Evolutionary conservation across 2,329 filamentous ascomycete genomes (phyloP), one percentile per base, ranked within the genome.

Genomic region (Claviceps monticola): DNA sequence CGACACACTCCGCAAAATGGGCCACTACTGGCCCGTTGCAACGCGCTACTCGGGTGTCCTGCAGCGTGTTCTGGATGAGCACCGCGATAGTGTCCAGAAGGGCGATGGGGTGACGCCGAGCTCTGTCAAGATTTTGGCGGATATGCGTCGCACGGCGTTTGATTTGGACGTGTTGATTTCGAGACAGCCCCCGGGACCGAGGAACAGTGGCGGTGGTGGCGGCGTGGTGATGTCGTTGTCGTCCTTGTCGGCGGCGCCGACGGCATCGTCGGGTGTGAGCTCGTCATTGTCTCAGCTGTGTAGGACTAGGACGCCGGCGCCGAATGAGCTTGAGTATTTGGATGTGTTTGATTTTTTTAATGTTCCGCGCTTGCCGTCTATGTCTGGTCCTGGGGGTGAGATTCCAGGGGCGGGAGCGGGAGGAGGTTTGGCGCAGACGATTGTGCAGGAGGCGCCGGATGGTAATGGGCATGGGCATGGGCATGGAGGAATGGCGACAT

Each of bases 281-380:
- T 29, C 26, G 7, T 26, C 26, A 7, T 29, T 8, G 8, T 29
- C 26, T 29, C 26, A 29, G 26, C 26, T 9, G 26, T 29, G 26
- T 29, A 29, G 26, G 26, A 76, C 78, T 1, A 77, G 80, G 56
- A 85, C 83, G 34, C 86, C 87, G 1, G 85, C 82, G 9, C 79
- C 85, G 1, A 88, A 93, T 58, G 88, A 95, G 61, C 72, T 95
- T 3, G 90, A 95, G 64, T 95, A 94, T 63, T 72, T 95, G 2
- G 89, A 95, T 60, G 86, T 95, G 0, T 95, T 96, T 64, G 88
- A 93, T 59, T 95, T 94, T 63, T 96, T 95, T 74, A 95, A 95
- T 63, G 82, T 94, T 52, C 90, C 90, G 1, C 74, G 88, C 17
- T 70, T 95, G 23, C 76, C 79, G 0, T 9, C n/a, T n/a, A n/a